Conservation (phyloP, 805 yeast genomes). For the Starmerella vitae region DNA sequence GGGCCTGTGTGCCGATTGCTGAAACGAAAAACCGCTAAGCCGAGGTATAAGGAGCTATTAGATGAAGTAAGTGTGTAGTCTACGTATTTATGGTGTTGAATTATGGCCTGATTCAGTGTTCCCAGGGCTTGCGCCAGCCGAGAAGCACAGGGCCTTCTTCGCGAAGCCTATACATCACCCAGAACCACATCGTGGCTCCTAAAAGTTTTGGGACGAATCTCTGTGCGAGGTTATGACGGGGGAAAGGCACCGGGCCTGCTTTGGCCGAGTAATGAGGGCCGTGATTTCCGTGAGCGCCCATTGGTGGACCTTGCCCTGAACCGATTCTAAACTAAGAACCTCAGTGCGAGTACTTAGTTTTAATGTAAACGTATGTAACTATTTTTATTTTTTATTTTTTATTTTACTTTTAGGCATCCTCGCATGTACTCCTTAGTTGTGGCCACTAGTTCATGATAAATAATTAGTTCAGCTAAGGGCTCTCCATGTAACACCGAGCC, state of each 20-base stretch:
- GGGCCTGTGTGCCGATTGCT: conserved; percentile 22
- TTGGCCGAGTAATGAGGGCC: conserved; percentile 26
- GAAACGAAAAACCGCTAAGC: conserved; percentile 22
- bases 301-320: too few relatives aligned
- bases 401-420: conserved; percentile 51
- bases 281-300: conserved; percentile 40
- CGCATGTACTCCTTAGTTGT: conserved; percentile 84
- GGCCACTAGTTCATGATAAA: conserved; percentile 75
- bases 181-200: conserved; percentile 84
- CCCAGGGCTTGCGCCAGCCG: conserved; percentile 33
- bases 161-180: conserved; percentile 68
- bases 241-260: conserved; percentile 49
- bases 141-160: conserved; percentile 35
- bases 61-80: not conserved
- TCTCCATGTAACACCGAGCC: conserved; percentile 65
- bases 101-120: conserved; percentile 21
- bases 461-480: conserved; percentile 55
- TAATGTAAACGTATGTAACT: too few relatives aligned
- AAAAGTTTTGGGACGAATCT: conserved; percentile 49
- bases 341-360: too few relatives aligned
- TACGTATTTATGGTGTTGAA: not conserved
- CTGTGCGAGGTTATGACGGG: conserved; percentile 47
- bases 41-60: conserved; percentile 26
- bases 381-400: too few relatives aligned
- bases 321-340: too few relatives aligned